Base-by-base conservation (phyloP, 1,284 basidiomycete species). In the Cutaneotrichosporon sp. region DNA sequence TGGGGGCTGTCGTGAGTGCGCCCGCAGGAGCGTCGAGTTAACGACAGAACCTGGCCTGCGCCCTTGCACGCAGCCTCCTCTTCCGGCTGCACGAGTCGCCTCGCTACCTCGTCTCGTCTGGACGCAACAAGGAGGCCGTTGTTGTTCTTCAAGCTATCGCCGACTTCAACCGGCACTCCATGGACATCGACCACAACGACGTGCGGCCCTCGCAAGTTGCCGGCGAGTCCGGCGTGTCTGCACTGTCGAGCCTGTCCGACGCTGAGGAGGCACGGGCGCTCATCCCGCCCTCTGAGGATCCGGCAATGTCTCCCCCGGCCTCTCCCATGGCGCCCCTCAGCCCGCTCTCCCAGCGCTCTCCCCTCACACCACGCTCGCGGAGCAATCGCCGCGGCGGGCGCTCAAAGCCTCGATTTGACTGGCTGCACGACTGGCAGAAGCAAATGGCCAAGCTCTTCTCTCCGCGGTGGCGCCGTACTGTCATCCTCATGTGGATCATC, bases 81-180 rank as follows among this genome's bases (percentile, higher is more conserved):
- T 97, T 98, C 83, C 86, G 87, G 10, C 81, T 99, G 18, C 88
- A 95, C 74, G 95, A 99, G 79, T 95, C 92, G 0, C 94, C 95
- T 10, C 87, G 92, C 36, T 95, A 88, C 72, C 87, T 97, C 58
- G 91, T 94, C 13, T 87, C 92, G 49, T 88, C 89, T 0, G 91
- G 92, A 10, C 84, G 91, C 33, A 86, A 85, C 31, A 84, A 87
- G 57, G 92, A 95, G 71, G 94, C 94, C 0, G 79, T 94, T 45
- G 85, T 89, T 64, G 88, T 88, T 2, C 83, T 97, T 0, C 87
- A 89, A 67, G 81, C 89, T 65, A 97, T 97, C 49, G 90, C 90
- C 2, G 84, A 83, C 45, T 93, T 89, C 80, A 97, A 97, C 75
- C 90, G 89, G 16, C 85, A 86, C 34, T 34, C 34, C n/a, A 77